phyloP scores from a whole-genome alignment of 2,329 filamentous ascomycete genomes.

The Fusarium sterilihyphosum region DNA sequence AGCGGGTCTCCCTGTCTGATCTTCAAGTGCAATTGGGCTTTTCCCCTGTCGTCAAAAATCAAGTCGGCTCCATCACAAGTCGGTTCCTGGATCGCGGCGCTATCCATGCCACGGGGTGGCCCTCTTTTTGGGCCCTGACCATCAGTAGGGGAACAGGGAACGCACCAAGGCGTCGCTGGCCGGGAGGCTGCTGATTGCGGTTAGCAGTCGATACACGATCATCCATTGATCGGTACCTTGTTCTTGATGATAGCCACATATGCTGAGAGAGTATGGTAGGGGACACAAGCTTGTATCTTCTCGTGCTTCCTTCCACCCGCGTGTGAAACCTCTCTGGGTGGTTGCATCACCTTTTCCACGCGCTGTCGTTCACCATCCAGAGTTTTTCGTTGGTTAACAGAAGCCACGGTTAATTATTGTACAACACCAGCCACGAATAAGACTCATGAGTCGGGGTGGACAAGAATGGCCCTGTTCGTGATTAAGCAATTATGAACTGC shows the following conservation, averaged over 20 bases:
- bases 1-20: conserved; percentile 18
- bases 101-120: conserved; percentile 42
- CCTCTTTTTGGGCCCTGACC: conserved; percentile 26
- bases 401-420: conserved; percentile 18
- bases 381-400: background rate
- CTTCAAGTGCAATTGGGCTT: conserved; percentile 9
- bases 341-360: conserved; percentile 31
- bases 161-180: conserved; percentile 21
- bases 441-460: background rate
- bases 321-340: conserved; percentile 26
- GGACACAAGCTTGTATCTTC: conserved; percentile 18
- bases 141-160: conserved; percentile 16
- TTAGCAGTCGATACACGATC: conserved; percentile 24
- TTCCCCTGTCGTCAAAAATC: conserved; percentile 14
- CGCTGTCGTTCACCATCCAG: conserved; percentile 7
- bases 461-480: conserved; percentile 4
- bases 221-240: conserved; percentile 13
- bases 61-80: conserved; percentile 35
- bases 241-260: background rate
- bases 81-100: conserved; percentile 43
- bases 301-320: conserved; percentile 19
- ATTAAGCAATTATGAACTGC: conserved; percentile 17
- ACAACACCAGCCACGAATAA: conserved; percentile 17
- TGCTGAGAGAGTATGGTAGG: conserved; percentile 14
- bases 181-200: conserved; percentile 28